A percentile compares a stretch with the other conserved stretches of the same genome.
These are phyloP conservation scores for Termitomyces sp. DNA, from an alignment of 768 basidiomycete species.

Conservation along the genomic window DNA sequence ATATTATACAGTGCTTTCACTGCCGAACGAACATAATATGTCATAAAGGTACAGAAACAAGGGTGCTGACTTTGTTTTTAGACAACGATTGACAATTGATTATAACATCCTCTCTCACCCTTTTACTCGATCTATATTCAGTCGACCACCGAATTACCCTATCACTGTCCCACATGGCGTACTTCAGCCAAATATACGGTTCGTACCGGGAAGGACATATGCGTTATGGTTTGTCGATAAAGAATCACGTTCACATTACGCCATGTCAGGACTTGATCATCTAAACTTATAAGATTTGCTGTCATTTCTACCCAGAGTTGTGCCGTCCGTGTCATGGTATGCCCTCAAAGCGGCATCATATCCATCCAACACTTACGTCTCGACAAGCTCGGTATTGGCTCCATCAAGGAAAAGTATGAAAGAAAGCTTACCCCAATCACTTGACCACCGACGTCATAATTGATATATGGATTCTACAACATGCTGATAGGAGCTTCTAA, in stretches of 20 bases:
- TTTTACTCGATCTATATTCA: conserved; percentile 28
- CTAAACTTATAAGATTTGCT: not conserved
- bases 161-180: not conserved
- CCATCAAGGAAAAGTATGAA: not conserved
- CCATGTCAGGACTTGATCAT: not conserved
- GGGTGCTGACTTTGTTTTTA: too few relatives aligned
- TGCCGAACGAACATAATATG: too few relatives aligned
- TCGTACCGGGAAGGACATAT: too few relatives aligned
- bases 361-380: not conserved
- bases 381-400: not conserved
- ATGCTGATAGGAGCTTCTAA: not conserved
- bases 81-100: conserved; percentile 27
- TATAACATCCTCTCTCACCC: conserved; percentile 23
- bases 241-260: not conserved
- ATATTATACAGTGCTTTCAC: too few relatives aligned
- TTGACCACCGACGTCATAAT: conserved; percentile 4
- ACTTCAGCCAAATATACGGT: too few relatives aligned
- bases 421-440: not conserved
- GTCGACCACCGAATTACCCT: too few relatives aligned
- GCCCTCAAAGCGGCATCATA: not conserved
- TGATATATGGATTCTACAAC: not conserved
- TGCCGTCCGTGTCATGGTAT: too few relatives aligned
- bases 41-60: too few relatives aligned
- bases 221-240: not conserved
- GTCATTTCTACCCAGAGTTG: not conserved